Conservation (phyloP, 768 basidiomycete genomes). For the Kondoa malvinella region DNA sequence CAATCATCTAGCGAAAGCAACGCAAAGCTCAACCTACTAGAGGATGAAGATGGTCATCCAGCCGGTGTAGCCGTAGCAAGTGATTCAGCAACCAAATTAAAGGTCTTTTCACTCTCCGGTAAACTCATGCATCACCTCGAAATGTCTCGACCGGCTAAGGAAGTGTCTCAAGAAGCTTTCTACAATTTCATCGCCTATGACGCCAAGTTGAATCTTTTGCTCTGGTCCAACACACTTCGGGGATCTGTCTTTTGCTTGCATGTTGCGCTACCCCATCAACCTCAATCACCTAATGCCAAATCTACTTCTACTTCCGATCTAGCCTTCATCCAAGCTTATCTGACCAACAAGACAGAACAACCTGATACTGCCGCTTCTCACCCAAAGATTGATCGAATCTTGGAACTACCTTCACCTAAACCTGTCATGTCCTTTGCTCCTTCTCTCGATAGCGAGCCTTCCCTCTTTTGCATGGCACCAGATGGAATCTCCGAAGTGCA, state of each 20-base stretch:
- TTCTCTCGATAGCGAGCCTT: background rate
- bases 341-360: background rate
- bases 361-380: background rate
- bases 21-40: background rate
- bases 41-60: background rate
- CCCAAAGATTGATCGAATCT: background rate
- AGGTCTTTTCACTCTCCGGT: background rate
- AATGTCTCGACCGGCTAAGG: background rate
- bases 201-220: background rate
- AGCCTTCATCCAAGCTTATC: background rate
- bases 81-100: background rate
- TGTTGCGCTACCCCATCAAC: background rate
- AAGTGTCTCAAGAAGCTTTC: background rate
- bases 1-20: background rate
- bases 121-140: background rate
- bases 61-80: background rate
- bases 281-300: background rate
- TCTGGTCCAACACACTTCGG: background rate
- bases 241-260: background rate
- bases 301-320: background rate
- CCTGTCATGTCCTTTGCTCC: background rate
- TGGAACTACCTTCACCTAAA: background rate
- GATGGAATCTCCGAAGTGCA: slow-evolving; percentile 4
- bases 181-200: background rate
- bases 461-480: background rate